phyloP scores from a whole-genome alignment of 1,139 yeast genomes.

The Kluyveromyces sp. region DNA sequence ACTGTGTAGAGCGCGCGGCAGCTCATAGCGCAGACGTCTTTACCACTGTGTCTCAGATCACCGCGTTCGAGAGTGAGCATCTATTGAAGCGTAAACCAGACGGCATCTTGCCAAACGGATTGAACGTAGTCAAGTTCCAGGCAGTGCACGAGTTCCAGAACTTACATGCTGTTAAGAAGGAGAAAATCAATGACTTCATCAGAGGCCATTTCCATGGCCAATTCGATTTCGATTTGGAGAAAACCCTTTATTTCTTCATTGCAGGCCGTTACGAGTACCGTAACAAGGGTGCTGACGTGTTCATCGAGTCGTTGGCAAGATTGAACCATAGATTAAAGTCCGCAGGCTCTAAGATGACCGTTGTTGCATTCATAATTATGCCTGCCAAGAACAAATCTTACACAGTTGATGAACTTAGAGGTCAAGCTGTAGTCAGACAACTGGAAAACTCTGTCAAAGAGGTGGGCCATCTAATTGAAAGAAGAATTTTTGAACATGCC shows the following conservation, averaged over 20 bases:
- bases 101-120: constrained; percentile 94
- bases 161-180: constrained; percentile 86
- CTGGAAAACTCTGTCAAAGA: constrained; percentile 84
- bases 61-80: constrained; percentile 93
- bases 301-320: constrained; percentile 86
- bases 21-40: constrained; percentile 95
- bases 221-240: constrained; percentile 88
- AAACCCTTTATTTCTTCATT: constrained; percentile 89
- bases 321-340: constrained; percentile 81
- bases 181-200: constrained; percentile 86
- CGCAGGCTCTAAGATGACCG: constrained; percentile 78
- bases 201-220: constrained; percentile 97
- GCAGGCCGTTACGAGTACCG: constrained; percentile 97
- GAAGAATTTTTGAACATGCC: constrained; percentile 84
- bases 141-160: constrained; percentile 98
- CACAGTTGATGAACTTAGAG: constrained; percentile 91
- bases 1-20: constrained; percentile 94
- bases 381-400: constrained; percentile 92
- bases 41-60: constrained; percentile 94
- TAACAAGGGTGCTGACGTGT: constrained; percentile 95
- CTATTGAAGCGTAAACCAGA: constrained; percentile 92
- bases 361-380: constrained; percentile 97
- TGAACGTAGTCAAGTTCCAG: constrained; percentile 90
- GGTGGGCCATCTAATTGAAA: constrained; percentile 82
- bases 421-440: constrained; percentile 93